Base-by-base conservation (phyloP, 2,329 filamentous ascomycete genomes). In the Teratosphaeria destructans region DNA sequence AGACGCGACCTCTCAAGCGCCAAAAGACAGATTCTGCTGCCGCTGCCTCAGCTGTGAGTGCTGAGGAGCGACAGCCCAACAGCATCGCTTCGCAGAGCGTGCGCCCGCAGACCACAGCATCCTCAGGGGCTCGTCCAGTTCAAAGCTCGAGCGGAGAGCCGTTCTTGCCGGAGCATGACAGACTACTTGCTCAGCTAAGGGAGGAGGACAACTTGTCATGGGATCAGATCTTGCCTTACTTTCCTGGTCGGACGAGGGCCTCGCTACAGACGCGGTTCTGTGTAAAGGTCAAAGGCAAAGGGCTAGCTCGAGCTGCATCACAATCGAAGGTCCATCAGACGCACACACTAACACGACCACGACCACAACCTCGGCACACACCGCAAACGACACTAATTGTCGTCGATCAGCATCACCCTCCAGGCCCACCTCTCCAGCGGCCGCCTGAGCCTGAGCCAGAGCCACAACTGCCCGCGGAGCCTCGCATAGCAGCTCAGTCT, bases 181-280 rank as follows among this genome's bases (percentile, higher is more conserved):
- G 57, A 1, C 62, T 74, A 7, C 63, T 79, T 0, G 72, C 75
- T 5, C 73, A 72, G 39, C 57, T 79, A 4, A 78, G 74, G 55
- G 75, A 77, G 57, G 72, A 74, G 0, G 72, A 75, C 39, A 63
- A 65, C 6, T 60, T 70, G 3, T 60, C 61, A 8, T 79, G 76
- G 75, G 58, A 64, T 2, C 63, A 72, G 1, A 76, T 79, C 8
- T 66, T 67, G 0, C 43, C 60, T 5, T 65, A 73, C 32, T 74
- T 76, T 55, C 67, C 71, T 1, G 61, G 65, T 11, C 68, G 77
- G 3, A 68, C 67, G 6, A 54, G 29, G 29, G 67, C 64, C 14
- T 67, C 69, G 29, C 57, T 73, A 2, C 62, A 68, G 52, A 65
- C 67, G 14, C 65, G 64, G 23, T 72, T 70, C 58, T 68, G 60